phyloP scores from a whole-genome alignment of 164 flowering plant species.

The Umbilicus rupestris region DNA sequence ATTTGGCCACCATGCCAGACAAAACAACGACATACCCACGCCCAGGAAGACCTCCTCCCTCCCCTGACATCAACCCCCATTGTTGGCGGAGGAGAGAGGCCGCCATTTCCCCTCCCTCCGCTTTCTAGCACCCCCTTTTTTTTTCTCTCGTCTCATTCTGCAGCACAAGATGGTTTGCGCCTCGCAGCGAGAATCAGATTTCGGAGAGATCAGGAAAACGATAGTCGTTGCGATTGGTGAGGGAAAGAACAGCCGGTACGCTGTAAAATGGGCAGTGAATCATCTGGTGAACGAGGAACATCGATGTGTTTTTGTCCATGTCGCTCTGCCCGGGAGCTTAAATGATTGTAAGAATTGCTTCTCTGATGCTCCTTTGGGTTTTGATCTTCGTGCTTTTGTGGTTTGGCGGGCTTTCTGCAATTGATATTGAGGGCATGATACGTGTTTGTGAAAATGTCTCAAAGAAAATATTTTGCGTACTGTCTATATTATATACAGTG shows the following conservation, averaged over 20 bases:
- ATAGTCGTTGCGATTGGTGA: not conserved
- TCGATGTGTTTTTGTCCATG: conserved; percentile 1
- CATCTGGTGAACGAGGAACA: not conserved
- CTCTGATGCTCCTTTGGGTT: too few species aligned
- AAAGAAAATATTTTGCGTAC: too few species aligned
- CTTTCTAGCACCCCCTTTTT: too few species aligned
- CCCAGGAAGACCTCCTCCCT: too few species aligned
- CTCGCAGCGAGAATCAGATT: not conserved
- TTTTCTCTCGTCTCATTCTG: not conserved
- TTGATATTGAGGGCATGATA: not conserved
- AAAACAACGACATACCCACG: too few species aligned
- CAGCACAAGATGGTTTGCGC: not conserved
- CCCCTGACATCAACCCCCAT: too few species aligned
- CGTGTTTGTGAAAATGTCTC: not conserved
- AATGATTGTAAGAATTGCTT: not conserved
- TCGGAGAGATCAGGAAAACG: too few species aligned
- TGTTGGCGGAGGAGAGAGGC: too few species aligned
- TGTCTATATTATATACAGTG: too few species aligned
- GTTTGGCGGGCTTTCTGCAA: not conserved
- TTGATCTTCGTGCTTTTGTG: not conserved
- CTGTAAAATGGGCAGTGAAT: not conserved
- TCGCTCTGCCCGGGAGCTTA: not conserved
- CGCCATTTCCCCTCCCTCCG: too few species aligned
- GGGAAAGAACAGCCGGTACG: not conserved
- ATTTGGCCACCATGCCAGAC: too few species aligned